Evolutionary conservation across 208 protist genomes (phyloP).

Genomic region (Tritrichomonas foetus): DNA sequence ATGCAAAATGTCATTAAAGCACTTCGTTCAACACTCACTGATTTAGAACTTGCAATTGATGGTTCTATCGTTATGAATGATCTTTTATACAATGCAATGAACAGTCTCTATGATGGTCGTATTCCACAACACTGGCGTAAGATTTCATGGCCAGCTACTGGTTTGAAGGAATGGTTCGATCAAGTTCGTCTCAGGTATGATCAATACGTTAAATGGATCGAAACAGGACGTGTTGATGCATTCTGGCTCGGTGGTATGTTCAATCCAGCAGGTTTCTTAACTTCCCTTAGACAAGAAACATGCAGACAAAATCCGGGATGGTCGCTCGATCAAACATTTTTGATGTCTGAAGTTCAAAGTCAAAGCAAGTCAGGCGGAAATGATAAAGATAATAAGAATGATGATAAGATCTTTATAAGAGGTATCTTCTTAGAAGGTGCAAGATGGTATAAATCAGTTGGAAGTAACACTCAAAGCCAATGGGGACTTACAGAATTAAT

Average conservation of each 20-base stretch:
- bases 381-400: conserved; percentile 58
- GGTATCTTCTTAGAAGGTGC: conserved; percentile 92
- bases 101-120: conserved; percentile 85
- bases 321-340: conserved; percentile 88
- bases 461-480: conserved; percentile 60
- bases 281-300: conserved; percentile 88
- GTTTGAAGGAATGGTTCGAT: conserved; percentile 85
- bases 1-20: conserved; percentile 49
- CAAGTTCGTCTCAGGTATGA: conserved; percentile 80
- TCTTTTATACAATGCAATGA: conserved; percentile 77
- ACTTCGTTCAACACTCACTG: conserved; percentile 47
- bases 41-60: conserved; percentile 59
- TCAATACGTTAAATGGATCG: conserved; percentile 83
- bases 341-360: conserved; percentile 79
- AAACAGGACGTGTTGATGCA: conserved; percentile 72
- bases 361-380: conserved; percentile 59
- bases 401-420: conserved; percentile 79
- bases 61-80: conserved; percentile 92
- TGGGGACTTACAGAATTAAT: conserved; percentile 83
- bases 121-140: conserved; percentile 77
- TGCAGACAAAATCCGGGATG: conserved; percentile 69
- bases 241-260: conserved; percentile 94
- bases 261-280: conserved; percentile 94
- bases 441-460: conserved; percentile 77
- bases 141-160: conserved; percentile 52